Base-by-base conservation (phyloP, 1,284 basidiomycete genomes). In the Apiotrichum sp. region DNA sequence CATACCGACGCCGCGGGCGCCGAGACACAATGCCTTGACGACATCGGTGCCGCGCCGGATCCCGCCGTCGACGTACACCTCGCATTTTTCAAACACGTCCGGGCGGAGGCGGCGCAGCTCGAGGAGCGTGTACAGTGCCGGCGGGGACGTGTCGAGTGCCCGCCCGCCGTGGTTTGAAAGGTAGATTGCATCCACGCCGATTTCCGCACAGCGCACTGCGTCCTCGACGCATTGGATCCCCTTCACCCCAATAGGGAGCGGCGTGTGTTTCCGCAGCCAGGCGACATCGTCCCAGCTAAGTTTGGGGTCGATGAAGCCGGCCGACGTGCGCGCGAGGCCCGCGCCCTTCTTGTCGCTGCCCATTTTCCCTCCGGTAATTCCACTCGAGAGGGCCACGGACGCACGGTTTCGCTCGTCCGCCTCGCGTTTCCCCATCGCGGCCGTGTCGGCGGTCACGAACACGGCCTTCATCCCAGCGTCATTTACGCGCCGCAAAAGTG, bases 21-120 rank as follows among this genome's bases (percentile, higher is more conserved):
- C 79, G 31, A 80, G 69, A 52, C 78, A 79, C 9, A 80, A 62
- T 8, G 79, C 78, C 58, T 79, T 80, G 58, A 79, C 65, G 29
- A 79, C 76, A 57, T 80, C 78, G 13, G 76, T 76, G 0, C 78
- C 78, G 57, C 79, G 62, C 35, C 78, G 57, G n/a, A 78, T 68
- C 1, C 79, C 79, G 29, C 79, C 78, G 55, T 80, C 78, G 41
- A 80, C 58, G 56, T 75, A 75, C 13, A 75, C 60, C 58, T 77
- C 75, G 61, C 69, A 71, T 48, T 69, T 69, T 9, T 71, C 66
- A 29, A 78, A 58, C 3, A 78, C 63, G 54, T 77, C 71, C 1
- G 78, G 78, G 48, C 73, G 72, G 29, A 69, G 62, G 55, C 71
- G 70, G 54, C 73, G 70, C 48, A 79, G 65, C 53, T 78, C 77